Evolutionary conservation across 257 asterid genomes (phyloP), one percentile per base, ranked within the genome.

Genomic region (Galeopsis tetrahit): DNA sequence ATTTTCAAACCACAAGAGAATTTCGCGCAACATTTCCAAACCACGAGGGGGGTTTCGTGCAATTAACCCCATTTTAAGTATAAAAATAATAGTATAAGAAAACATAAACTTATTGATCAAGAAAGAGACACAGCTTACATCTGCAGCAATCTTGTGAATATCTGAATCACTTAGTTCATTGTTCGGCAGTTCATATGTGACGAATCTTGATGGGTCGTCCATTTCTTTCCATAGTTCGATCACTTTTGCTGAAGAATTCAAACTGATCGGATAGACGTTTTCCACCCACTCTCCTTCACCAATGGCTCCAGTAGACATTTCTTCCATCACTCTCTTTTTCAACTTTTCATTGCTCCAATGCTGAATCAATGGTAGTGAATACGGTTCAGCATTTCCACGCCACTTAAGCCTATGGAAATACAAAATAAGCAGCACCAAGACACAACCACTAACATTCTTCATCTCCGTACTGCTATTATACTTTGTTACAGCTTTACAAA

Each of bases 401-500:
- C 62, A 56, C 10, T 56, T 28, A 32, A 56, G 38, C 36, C 62
- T 56, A 56, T 56, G 62, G 13, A 56, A 56, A 32, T 56, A 56
- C 34, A 10, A 10, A 56, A 56, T 56, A 0, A 21, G 38, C 62
- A 56, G 36, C 14, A 56, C 36, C 32, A 56, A 56, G 3, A 56
- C 62, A 56, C 62, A 56, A 8, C 62, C 62, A 28, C 62, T 56
- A 28, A 56, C 62, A 56, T 28, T 56, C 34, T 56, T 56, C 62
- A 21, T 28, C 14, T 56, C 62, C 10, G 4, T 0, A 14, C 36
- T 56, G 36, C 2, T 21, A 56, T 56, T 56, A 32, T 56, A 56
- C 62, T 56, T 56, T 21, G 34, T 32, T 28, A 56, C 62, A 56
- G 62, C 62, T 56, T 31, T 56, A 10, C 62, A 56, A 28, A 56